Conservation (phyloP, 2,329 filamentous ascomycete species). For the Xylaria sp. region DNA sequence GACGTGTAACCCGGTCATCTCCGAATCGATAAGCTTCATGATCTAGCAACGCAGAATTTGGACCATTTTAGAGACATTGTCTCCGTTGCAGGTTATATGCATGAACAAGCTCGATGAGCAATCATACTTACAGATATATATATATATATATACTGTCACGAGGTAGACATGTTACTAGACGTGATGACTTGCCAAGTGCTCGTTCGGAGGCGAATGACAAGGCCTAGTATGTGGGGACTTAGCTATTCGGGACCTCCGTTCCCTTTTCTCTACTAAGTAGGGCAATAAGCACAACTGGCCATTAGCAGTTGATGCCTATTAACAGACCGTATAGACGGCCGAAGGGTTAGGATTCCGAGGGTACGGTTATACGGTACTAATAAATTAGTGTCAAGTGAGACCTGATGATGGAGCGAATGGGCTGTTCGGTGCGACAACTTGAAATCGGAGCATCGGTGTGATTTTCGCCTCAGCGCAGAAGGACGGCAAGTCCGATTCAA, state of each 20-base stretch:
- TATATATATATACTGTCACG: neutral
- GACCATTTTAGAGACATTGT: neutral
- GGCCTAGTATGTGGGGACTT: slow-evolving; percentile 7
- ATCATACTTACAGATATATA: too few species aligned
- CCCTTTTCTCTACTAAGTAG: neutral
- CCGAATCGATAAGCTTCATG: neutral
- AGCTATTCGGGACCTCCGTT: slow-evolving; percentile 11
- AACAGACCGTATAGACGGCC: neutral
- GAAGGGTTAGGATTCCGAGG: slow-evolving; percentile 6
- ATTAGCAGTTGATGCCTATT: neutral
- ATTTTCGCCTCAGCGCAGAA: neutral
- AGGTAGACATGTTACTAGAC: neutral
- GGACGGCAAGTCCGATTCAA: slow-evolving; percentile 10
- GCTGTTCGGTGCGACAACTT: slow-evolving; percentile 5
- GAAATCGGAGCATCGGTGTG: neutral
- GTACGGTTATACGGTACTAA: slow-evolving; percentile 11
- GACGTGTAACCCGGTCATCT: neutral
- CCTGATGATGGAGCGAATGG: slow-evolving; percentile 14
- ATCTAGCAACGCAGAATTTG: neutral
- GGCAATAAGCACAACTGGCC: neutral
- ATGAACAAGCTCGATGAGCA: neutral
- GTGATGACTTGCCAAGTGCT: neutral
- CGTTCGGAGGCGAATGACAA: neutral
- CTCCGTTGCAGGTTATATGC: neutral
- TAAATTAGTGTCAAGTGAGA: slow-evolving; percentile 5